These are phyloP conservation scores for Ceratocystis colombiana DNA, from an alignment of 2,329 filamentous ascomycete genomes.

Conservation along the genomic window DNA sequence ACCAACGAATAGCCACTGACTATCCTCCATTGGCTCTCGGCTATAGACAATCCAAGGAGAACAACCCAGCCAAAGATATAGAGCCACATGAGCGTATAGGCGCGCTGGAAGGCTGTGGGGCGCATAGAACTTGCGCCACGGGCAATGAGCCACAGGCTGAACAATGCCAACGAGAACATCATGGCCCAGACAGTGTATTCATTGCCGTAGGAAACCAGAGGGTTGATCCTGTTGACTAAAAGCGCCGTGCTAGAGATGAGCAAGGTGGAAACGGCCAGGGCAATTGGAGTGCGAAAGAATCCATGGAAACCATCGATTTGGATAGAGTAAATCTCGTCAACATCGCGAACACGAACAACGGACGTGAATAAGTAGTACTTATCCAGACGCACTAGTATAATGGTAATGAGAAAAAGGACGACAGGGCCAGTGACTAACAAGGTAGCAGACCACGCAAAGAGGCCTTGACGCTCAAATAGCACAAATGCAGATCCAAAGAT, in stretches of 20 bases:
- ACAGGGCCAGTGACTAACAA: conserved; percentile 72
- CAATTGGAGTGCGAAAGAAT: conserved; percentile 72
- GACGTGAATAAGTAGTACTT: conserved; percentile 83
- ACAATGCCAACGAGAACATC: conserved; percentile 72
- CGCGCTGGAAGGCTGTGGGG: conserved; percentile 75
- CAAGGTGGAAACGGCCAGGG: conserved; percentile 56
- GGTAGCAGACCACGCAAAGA: conserved; percentile 81
- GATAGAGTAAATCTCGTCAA: conserved; percentile 52
- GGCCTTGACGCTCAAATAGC: conserved; percentile 65
- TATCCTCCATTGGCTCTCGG: conserved; percentile 63
- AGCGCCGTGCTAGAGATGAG: conserved; percentile 64
- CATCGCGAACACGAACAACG: conserved; percentile 44
- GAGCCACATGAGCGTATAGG: conserved; percentile 75
- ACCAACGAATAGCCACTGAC: conserved; percentile 71
- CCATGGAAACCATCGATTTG: conserved; percentile 67
- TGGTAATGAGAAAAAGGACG: conserved; percentile 56
- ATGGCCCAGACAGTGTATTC: conserved; percentile 69
- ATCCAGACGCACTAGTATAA: conserved; percentile 58
- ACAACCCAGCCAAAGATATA: conserved; percentile 64
- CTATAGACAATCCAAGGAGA: conserved; percentile 61
- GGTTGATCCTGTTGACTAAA: conserved; percentile 72
- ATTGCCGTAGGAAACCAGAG: conserved; percentile 82
- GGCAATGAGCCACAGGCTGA: conserved; percentile 71
- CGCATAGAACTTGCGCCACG: conserved; percentile 67
- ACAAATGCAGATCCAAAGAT: conserved; percentile 72